These are phyloP conservation scores for Diaporthe aspalathi DNA, from an alignment of 2,329 filamentous ascomycete genomes.

Conservation along the genomic window DNA sequence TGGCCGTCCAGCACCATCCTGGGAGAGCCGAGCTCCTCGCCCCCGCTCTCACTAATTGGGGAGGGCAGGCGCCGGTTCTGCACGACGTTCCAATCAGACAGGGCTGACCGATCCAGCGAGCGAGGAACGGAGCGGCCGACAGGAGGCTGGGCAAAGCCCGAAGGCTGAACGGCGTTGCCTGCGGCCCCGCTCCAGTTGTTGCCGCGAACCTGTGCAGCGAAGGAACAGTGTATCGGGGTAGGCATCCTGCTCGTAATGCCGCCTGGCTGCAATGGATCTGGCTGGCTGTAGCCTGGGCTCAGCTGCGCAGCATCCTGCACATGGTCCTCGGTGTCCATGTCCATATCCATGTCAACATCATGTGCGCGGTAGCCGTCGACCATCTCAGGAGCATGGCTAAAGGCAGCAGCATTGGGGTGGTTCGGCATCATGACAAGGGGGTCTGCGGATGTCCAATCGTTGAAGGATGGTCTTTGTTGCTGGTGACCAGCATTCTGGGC, in stretches of 20 bases:
- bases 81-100: conserved; percentile 62
- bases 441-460: conserved; percentile 47
- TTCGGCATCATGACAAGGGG: conserved; percentile 42
- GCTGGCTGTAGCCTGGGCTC: conserved; percentile 48
- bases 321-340: conserved; percentile 51
- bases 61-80: conserved; percentile 68
- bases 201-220: conserved; percentile 66
- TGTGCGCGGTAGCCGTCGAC: conserved; percentile 47
- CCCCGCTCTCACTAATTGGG: conserved; percentile 67
- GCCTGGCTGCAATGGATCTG: conserved; percentile 45
- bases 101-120: conserved; percentile 54
- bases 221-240: conserved; percentile 69
- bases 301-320: conserved; percentile 41
- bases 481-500: conserved; percentile 38
- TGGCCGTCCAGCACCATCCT: conserved; percentile 54
- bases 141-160: conserved; percentile 53
- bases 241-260: conserved; percentile 62
- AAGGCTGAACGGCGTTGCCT: conserved; percentile 48
- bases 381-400: conserved; percentile 40
- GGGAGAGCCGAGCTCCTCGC: conserved; percentile 57
- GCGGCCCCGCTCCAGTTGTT: conserved; percentile 58
- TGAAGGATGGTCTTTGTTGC: conserved; percentile 47
- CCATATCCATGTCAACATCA: conserved; percentile 62
- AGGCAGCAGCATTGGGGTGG: conserved; percentile 18
- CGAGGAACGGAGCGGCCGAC: conserved; percentile 61